A percentile compares a stretch with the other conserved stretches of the same genome.
phyloP scores from a whole-genome alignment of 352 stramenopile species.

The Pythium rhizo-oryzae region DNA sequence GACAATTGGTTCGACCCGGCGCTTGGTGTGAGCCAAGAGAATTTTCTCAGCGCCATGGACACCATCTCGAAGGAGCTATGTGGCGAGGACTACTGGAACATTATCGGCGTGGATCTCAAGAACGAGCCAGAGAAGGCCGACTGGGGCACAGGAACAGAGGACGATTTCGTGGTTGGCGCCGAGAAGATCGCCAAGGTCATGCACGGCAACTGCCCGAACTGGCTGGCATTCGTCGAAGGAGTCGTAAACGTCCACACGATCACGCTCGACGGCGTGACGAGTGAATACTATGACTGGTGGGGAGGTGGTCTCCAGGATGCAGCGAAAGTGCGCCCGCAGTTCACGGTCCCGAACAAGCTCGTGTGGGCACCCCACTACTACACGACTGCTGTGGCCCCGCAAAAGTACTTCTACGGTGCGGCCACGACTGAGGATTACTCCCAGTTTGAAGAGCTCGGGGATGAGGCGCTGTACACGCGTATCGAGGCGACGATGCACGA shows the following conservation, averaged over 20 bases:
- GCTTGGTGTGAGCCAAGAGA: constrained; percentile 51
- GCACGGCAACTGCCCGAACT: constrained; percentile 70
- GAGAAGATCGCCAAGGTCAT: constrained; percentile 82
- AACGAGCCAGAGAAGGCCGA: constrained; percentile 72
- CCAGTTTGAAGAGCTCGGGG: constrained; percentile 61
- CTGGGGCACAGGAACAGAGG: constrained; percentile 66
- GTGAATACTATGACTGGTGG: constrained; percentile 86
- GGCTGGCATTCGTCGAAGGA: constrained; percentile 81
- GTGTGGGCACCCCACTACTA: constrained; percentile 87
- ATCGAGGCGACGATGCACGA: constrained; percentile 67
- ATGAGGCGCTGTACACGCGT: constrained; percentile 47
- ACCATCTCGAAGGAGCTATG: constrained; percentile 67
- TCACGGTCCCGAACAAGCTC: constrained; percentile 72
- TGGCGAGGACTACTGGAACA: constrained; percentile 72
- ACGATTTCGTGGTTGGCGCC: constrained; percentile 66
- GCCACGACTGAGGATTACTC: constrained; percentile 53
- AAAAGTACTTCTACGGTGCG: constrained; percentile 76
- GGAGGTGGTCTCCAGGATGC: constrained; percentile 72
- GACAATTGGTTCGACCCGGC: constrained; percentile 66
- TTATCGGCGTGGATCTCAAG: constrained; percentile 82
- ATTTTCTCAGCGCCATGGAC: constrained; percentile 62
- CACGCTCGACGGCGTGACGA: constrained; percentile 44
- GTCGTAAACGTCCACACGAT: constrained; percentile 52
- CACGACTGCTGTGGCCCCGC: constrained; percentile 70
- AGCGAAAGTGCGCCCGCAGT: constrained; percentile 41